Evolutionary conservation across 2,329 filamentous ascomycete genomes (phyloP).

Genomic region (Fusarium sp.): DNA sequence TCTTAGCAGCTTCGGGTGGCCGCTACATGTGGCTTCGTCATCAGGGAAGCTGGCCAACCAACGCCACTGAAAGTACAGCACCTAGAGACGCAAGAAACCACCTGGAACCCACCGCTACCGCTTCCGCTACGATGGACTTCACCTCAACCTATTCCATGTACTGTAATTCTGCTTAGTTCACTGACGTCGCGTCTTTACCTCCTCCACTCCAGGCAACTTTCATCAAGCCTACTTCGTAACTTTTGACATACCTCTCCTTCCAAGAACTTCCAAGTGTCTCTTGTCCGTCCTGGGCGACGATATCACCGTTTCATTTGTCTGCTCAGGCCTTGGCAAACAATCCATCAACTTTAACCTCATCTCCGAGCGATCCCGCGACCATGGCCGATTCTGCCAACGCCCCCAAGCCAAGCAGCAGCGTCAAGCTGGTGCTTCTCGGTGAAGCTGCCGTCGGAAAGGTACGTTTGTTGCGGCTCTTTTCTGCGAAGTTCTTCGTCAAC

Average conservation of each 20-base stretch:
- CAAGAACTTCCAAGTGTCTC: not conserved
- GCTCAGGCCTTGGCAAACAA: slow-evolving; percentile 8
- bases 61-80: slow-evolving; percentile 36
- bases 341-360: slow-evolving; percentile 23
- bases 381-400: slow-evolving; percentile 66
- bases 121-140: slow-evolving; percentile 23
- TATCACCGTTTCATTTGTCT: slow-evolving; percentile 3
- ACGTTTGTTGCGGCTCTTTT: slow-evolving; percentile 42
- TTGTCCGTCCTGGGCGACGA: slow-evolving; percentile 13
- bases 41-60: slow-evolving; percentile 41
- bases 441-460: slow-evolving; percentile 99
- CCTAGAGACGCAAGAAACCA: slow-evolving; percentile 10
- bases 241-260: slow-evolving; percentile 8
- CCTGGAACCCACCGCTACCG: slow-evolving; percentile 23
- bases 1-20: slow-evolving; percentile 5
- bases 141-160: slow-evolving; percentile 1
- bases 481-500: not conserved
- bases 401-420: slow-evolving; percentile 98
- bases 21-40: slow-evolving; percentile 44
- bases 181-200: slow-evolving; percentile 39
- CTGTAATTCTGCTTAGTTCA: slow-evolving; percentile 31
- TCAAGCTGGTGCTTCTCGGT: slow-evolving; percentile 97
- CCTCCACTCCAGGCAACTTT: slow-evolving; percentile 39
- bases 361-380: slow-evolving; percentile 35
- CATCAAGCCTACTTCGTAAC: slow-evolving; percentile 5